Conservation (phyloP, 2,329 filamentous ascomycete species). For the Botrytis pseudocinerea region DNA sequence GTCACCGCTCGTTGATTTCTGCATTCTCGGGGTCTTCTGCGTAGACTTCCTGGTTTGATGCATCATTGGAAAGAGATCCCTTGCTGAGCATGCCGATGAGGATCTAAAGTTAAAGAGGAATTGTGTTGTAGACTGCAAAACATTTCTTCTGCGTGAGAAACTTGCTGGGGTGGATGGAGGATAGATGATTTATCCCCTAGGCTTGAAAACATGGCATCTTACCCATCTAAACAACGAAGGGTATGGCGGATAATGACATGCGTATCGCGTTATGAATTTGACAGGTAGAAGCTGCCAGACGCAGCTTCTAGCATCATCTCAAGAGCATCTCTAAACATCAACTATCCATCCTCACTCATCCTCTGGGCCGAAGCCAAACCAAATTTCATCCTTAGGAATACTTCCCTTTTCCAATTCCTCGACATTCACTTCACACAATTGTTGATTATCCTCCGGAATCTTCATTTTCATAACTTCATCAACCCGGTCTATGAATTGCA, state of each 20-base stretch:
- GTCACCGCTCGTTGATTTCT: not conserved
- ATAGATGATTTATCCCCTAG: not conserved
- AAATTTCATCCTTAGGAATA: slow-evolving; percentile 51
- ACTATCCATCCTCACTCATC: not conserved
- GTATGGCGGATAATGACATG: not conserved
- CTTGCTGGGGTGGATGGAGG: not conserved
- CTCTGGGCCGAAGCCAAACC: slow-evolving; percentile 41
- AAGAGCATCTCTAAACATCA: not conserved
- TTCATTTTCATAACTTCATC: slow-evolving; percentile 48
- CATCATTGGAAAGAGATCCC: not conserved
- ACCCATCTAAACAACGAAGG: not conserved
- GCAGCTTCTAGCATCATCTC: not conserved
- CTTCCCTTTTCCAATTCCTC: slow-evolving; percentile 51
- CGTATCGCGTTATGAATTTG: not conserved
- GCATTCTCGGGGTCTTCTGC: not conserved
- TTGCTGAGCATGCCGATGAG: not conserved
- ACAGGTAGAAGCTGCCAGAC: accelerated
- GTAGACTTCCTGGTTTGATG: accelerated
- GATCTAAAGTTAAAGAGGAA: not conserved
- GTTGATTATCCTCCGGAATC: slow-evolving; percentile 48
- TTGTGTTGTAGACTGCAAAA: not conserved
- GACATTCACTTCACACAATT: slow-evolving; percentile 47
- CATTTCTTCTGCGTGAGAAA: not conserved
- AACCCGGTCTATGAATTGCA: slow-evolving; percentile 56
- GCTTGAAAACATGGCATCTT: not conserved